Percentiles rank a stretch among this genome's conserved stretches.
Conservation (phyloP, 352 stramenopile species). For the Salisapilia sapeloensis region DNA sequence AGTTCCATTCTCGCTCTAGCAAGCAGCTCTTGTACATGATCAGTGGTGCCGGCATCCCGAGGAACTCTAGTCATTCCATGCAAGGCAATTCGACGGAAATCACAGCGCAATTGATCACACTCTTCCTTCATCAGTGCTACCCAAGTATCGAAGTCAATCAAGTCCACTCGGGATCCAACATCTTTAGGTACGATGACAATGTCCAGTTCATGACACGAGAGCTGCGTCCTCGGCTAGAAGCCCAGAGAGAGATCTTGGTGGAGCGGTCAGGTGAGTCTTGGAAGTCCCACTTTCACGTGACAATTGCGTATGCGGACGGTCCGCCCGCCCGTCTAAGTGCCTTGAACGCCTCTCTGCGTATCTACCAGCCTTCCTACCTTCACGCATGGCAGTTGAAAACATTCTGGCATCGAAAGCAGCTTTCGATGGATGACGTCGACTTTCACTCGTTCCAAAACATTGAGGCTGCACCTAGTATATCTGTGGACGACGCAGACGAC, state of each 20-base stretch:
- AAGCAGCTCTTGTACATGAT: conserved; percentile 93
- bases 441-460: conserved; percentile 96
- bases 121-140: conserved; percentile 88
- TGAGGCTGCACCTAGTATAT: conserved; percentile 87
- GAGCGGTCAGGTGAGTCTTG: conserved; percentile 83
- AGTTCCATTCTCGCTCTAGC: conserved; percentile 65
- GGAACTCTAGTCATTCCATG: conserved; percentile 84
- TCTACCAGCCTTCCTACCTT: conserved; percentile 91
- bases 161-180: conserved; percentile 93
- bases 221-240: conserved; percentile 87
- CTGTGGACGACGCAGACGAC: conserved; percentile 57
- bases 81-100: conserved; percentile 92
- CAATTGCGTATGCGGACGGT: conserved; percentile 94
- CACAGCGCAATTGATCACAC: conserved; percentile 83
- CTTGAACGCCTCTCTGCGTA: conserved; percentile 90
- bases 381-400: conserved; percentile 99
- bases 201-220: conserved; percentile 94
- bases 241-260: conserved; percentile 88
- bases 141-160: conserved; percentile 86
- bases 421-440: conserved; percentile 93
- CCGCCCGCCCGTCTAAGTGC: conserved; percentile 90
- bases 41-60: conserved; percentile 88
- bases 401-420: conserved; percentile 94
- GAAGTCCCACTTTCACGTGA: conserved; percentile 90
- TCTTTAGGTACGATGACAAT: conserved; percentile 90